phyloP scores from a whole-genome alignment of 306 rosid species.

The Carpinus fangiana region DNA sequence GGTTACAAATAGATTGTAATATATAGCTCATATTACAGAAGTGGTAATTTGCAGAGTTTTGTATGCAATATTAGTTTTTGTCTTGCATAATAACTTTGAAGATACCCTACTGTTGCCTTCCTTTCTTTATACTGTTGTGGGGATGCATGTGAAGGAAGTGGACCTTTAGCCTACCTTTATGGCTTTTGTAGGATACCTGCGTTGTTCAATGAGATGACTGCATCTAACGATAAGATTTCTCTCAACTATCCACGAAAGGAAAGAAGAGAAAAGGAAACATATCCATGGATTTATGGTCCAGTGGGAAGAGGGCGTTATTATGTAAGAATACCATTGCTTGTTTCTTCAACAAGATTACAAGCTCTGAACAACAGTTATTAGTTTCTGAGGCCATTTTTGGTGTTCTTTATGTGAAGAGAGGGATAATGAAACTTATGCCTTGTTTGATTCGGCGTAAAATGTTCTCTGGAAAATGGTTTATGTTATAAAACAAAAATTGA shows the following conservation, averaged over 20 bases:
- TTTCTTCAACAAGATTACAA: neutral
- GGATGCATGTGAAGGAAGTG: conserved; percentile 9
- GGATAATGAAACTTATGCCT: neutral
- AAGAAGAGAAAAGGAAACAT: neutral
- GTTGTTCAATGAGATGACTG: neutral
- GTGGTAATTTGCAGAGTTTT: conserved; percentile 45
- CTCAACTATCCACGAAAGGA: too few relatives aligned
- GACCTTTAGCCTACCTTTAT: neutral
- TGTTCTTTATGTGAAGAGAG: neutral
- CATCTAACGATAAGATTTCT: neutral
- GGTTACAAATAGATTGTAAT: conserved; percentile 65
- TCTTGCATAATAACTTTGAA: conserved; percentile 27
- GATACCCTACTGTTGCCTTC: conserved; percentile 8
- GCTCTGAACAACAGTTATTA: neutral
- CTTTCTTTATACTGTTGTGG: neutral
- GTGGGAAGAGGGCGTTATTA: neutral
- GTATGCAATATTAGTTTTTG: conserved; percentile 48
- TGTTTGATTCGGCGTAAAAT: too few relatives aligned
- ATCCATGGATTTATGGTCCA: neutral
- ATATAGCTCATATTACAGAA: conserved; percentile 61
- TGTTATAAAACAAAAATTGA: too few relatives aligned
- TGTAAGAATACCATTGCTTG: neutral
- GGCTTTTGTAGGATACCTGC: neutral
- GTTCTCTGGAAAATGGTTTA: too few relatives aligned
- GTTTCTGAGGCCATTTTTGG: neutral